Evolutionary conservation across 441 rosid species (phyloP).

Genomic region (Sinapis alba): DNA sequence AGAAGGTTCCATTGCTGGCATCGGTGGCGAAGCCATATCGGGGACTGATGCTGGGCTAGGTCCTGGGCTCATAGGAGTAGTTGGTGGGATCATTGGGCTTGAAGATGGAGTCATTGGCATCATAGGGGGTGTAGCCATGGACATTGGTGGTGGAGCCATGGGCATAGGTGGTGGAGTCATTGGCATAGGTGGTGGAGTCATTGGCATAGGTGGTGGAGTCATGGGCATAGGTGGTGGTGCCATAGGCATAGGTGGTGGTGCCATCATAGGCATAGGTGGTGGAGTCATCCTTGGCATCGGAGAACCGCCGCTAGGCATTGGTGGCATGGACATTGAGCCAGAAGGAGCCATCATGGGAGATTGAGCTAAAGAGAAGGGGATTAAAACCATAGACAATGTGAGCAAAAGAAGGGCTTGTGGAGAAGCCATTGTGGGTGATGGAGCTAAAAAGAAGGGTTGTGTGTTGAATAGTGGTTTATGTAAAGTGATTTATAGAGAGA

Average conservation of each 20-base stretch:
- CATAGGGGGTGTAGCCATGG: conserved; percentile 34
- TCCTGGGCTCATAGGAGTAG: not conserved
- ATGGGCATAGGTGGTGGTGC: conserved; percentile 28
- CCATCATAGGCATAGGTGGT: conserved; percentile 16
- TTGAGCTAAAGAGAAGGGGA: conserved; percentile 8
- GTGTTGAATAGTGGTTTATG: conserved; percentile 20
- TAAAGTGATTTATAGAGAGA: conserved; percentile 29
- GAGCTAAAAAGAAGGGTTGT: not conserved
- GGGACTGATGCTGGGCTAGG: conserved; percentile 25
- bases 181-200: conserved; percentile 29
- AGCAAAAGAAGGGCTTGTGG: conserved; percentile 23
- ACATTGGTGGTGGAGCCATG: conserved; percentile 26
- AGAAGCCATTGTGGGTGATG: conserved; percentile 18
- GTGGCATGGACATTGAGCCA: conserved; percentile 42
- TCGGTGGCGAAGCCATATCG: conserved; percentile 37
- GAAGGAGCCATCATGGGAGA: conserved; percentile 40
- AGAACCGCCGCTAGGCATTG: conserved; percentile 24
- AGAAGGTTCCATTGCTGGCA: conserved; percentile 31
- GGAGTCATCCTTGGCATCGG: conserved; percentile 29
- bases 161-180: conserved; percentile 23
- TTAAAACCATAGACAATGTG: conserved; percentile 29
- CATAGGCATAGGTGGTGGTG: conserved; percentile 26
- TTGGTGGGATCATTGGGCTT: conserved; percentile 28
- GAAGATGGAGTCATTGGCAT: conserved; percentile 29
- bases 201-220: conserved; percentile 24